Evolutionary conservation across 2,329 filamentous ascomycete genomes (phyloP).

Genomic region (Fusarium chlamydosporum): DNA sequence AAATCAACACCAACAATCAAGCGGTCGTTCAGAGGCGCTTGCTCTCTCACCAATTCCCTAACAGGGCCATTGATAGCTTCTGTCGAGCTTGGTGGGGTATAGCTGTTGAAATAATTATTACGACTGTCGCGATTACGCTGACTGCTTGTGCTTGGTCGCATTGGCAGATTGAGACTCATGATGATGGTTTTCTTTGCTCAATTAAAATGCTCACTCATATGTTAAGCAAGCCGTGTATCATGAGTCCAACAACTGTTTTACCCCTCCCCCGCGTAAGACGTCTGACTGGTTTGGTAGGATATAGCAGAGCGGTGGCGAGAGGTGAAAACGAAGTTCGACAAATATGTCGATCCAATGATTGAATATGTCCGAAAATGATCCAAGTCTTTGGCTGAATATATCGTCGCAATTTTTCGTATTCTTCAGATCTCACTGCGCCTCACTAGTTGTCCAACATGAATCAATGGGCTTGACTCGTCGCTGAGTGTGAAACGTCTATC

Average conservation of each 20-base stretch:
- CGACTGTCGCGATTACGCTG: slow-evolving; percentile 68
- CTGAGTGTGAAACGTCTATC: slow-evolving; percentile 34
- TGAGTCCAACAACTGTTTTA: slow-evolving; percentile 40
- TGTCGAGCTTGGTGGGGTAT: slow-evolving; percentile 68
- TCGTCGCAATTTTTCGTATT: background rate
- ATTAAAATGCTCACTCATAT: slow-evolving; percentile 15
- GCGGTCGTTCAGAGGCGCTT: slow-evolving; percentile 69
- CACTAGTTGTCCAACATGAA: slow-evolving; percentile 24
- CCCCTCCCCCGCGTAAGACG: slow-evolving; percentile 46
- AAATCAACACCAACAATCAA: slow-evolving; percentile 86
- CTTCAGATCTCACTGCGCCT: slow-evolving; percentile 32
- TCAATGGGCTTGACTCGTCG: slow-evolving; percentile 15
- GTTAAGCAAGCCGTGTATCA: slow-evolving; percentile 34
- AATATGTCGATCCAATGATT: background rate
- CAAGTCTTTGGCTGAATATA: background rate
- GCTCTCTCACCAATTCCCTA: slow-evolving; percentile 68
- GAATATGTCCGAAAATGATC: background rate
- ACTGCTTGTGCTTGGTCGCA: slow-evolving; percentile 62
- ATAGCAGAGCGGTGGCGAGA: slow-evolving; percentile 5
- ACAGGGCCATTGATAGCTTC: slow-evolving; percentile 75
- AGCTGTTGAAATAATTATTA: slow-evolving; percentile 68
- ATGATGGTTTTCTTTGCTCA: slow-evolving; percentile 36
- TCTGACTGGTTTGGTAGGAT: slow-evolving; percentile 24
- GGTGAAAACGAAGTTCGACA: background rate
- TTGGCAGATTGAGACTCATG: slow-evolving; percentile 67